Evolutionary conservation across 768 basidiomycete species (phyloP), one percentile per base, ranked within the genome.

Genomic region (Lentinula guzmanii): DNA sequence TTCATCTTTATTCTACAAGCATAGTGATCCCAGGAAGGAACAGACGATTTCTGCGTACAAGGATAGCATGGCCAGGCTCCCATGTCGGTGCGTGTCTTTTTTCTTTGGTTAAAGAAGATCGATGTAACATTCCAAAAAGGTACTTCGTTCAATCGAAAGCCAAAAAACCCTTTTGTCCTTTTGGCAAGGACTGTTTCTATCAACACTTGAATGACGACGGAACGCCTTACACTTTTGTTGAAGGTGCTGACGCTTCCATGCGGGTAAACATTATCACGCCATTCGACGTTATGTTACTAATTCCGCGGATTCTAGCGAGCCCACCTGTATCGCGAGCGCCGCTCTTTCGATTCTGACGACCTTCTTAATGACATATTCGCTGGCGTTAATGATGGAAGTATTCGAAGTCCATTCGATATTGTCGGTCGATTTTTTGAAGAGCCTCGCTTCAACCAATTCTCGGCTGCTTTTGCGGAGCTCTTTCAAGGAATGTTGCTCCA

Each of bases 161-260:
- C 7, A 70, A 72, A 50, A 76, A 74, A 52, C 85, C 86, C 0
- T 80, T 81, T 58, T 93, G 91, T 71, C 91, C 89, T 0, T 93
- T 90, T 65, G 91, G 91, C 46, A 77, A 77, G 52, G 91, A 93
- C 62, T 93, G 91, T 69, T 91, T 93, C 70, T 93, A 91, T 68
- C 80, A 84, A 65, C 91, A 93, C 68, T 65, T 74, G 53, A 86
- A 87, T 28, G 72, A 75, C 0, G 90, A 92, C 65, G 91, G 90
- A 10, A 82, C 87, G 8, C 76, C 77, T 0, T 77, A 83, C 64
- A 65, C 81, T 2, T 89, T 89, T 66, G 65, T 69, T 42, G 72
- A 82, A 45, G 89, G 89, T 5, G 79, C 79, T 21, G 80, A 82
- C 37, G 71, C 74, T 21, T 80, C 75, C 60, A 83, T 88, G 82